phyloP scores from a whole-genome alignment of 2,329 filamentous ascomycete genomes.

The Aspergillus sp. region DNA sequence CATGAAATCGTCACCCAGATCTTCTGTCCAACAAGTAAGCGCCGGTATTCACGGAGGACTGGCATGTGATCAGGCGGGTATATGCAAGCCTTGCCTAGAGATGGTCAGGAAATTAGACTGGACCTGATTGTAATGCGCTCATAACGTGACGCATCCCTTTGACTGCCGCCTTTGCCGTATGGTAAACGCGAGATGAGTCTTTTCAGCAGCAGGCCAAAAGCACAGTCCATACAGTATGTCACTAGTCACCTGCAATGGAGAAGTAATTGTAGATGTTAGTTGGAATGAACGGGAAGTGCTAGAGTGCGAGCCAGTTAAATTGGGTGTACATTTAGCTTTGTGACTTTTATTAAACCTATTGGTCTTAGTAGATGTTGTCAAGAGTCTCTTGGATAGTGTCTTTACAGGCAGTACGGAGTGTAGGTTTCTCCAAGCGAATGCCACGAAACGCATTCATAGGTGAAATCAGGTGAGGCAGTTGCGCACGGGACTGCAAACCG shows the following conservation, averaged over 20 bases:
- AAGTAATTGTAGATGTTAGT: no score
- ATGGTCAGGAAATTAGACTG: background rate
- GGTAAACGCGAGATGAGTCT: background rate
- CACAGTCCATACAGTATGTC: background rate
- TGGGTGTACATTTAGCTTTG: no score
- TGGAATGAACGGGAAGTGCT: no score
- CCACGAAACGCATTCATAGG: background rate
- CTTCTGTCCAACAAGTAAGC: slow-evolving; percentile 1
- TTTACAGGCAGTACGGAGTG: background rate
- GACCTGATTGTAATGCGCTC: slow-evolving; percentile 4
- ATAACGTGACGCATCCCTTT: background rate
- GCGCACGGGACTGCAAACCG: background rate
- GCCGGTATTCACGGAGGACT: background rate
- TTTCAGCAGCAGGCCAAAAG: background rate
- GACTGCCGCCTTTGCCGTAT: slow-evolving; percentile 1
- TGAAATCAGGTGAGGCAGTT: background rate
- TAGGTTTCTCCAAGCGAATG: background rate
- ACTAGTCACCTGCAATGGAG: background rate
- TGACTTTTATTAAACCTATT: background rate
- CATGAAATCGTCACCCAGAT: background rate
- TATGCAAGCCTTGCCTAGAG: background rate
- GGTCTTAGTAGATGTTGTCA: no score
- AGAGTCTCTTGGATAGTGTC: background rate
- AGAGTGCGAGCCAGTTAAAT: no score
- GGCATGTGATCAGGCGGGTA: slow-evolving; percentile 2